Evolutionary conservation across 2,329 filamentous ascomycete species (phyloP), one percentile per base, ranked within the genome.

Genomic region (Fusarium sp.): DNA sequence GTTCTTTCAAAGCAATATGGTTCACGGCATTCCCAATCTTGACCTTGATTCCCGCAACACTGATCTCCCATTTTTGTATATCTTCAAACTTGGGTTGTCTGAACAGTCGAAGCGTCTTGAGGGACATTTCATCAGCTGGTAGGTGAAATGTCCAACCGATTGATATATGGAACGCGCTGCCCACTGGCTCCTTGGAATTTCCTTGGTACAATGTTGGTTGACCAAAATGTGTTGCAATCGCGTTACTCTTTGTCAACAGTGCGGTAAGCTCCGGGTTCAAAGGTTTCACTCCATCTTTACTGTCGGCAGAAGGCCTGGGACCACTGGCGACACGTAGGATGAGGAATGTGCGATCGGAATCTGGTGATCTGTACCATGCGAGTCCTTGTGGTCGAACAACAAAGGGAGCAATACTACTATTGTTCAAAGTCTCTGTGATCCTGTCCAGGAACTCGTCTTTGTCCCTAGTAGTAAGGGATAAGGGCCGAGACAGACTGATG

Each of bases 401-500:
- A 60, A 86, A 86, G 17, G 75, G 64, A 6, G 50, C 49, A 17
- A 76, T 62, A 60, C 79, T 64, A 40, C 76, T 73, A 4, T 60
- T 58, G 5, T 49, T 44, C 7, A 92, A 73, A 12, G 81, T 75
- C 2, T 80, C 77, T 38, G 82, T 79, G 8, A 97, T 79, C 1
- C 81, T 80, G 7, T 86, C 81, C 8, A 92, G 83, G 77, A 97
- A 98, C 0, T 71, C 74, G 32, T 91, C 89, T 73, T 93, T 93
- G 70, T 91, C 86, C n/a, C 90, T 85, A 0, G 93, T 94, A 50
- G 85, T 84, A 35, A 99, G 88, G 15, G 90, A 87, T 54, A 98
- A 83, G 0, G 96, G 92, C 9, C 93, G 88, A 11, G 96, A 98
- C 10, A 99, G 87, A 73, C 94, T 97, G 76, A 99, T 90, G 81